Evolutionary conservation across 2,329 filamentous ascomycete genomes (phyloP).

Genomic region (Paracoccidioides lutzii): DNA sequence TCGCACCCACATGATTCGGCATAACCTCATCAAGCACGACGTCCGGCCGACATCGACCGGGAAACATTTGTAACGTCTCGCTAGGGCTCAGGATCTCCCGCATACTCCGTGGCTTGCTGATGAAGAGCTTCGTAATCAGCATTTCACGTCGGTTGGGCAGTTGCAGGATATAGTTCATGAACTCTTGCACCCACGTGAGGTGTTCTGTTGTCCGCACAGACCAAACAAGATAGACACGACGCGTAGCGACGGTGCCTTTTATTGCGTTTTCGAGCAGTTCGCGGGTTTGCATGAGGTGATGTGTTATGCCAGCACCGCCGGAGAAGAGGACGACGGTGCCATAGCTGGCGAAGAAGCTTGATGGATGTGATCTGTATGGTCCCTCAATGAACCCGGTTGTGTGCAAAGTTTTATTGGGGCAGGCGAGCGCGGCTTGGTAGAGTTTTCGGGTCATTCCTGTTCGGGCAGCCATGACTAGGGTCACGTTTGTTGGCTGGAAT

Average conservation of each 20-base stretch:
- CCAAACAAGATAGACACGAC: constrained; percentile 50
- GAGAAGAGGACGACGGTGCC: constrained; percentile 55
- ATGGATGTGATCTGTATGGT: constrained; percentile 49
- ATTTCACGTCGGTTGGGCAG: constrained; percentile 47
- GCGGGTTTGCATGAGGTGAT: constrained; percentile 49
- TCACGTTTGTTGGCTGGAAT: constrained; percentile 31
- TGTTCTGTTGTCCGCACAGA: constrained; percentile 47
- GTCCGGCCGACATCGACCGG: constrained; percentile 44
- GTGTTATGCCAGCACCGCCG: constrained; percentile 53
- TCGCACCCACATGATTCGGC: constrained; percentile 42
- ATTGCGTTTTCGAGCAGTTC: constrained; percentile 43
- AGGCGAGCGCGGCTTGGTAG: constrained; percentile 42
- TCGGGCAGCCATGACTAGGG: constrained; percentile 47
- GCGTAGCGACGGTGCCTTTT: constrained; percentile 42
- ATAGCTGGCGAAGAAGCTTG: constrained; percentile 43
- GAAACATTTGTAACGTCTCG: constrained; percentile 48
- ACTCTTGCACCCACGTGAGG: constrained; percentile 50
- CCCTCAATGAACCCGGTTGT: constrained; percentile 49
- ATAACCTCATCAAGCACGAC: constrained; percentile 47
- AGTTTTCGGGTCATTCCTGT: constrained; percentile 51
- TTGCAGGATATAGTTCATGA: constrained; percentile 52
- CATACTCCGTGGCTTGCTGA: constrained; percentile 45
- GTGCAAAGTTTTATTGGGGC: constrained; percentile 38
- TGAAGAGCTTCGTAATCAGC: constrained; percentile 48
- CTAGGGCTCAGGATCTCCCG: constrained; percentile 45